phyloP scores from a whole-genome alignment of 2,329 filamentous ascomycete species.

The Ustulina deusta region DNA sequence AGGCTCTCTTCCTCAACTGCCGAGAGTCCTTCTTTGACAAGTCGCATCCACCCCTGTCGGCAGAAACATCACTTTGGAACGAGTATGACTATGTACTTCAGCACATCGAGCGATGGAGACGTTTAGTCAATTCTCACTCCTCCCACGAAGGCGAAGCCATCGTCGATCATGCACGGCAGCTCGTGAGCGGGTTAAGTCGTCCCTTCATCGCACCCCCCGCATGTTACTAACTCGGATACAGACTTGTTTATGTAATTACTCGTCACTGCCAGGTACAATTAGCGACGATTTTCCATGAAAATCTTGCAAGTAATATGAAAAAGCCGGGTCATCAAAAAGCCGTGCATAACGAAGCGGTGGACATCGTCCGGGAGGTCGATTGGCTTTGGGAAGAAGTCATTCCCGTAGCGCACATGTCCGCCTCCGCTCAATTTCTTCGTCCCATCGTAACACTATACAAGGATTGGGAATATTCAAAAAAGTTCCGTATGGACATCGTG shows the following conservation, averaged over 20 bases:
- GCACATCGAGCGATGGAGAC: slow-evolving; percentile 33
- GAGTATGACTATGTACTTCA: slow-evolving; percentile 35
- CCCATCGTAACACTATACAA: slow-evolving; percentile 41
- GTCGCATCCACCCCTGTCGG: not conserved
- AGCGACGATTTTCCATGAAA: slow-evolving; percentile 33
- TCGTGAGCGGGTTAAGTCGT: slow-evolving; percentile 47
- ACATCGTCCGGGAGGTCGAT: slow-evolving; percentile 48
- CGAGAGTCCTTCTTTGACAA: slow-evolving; percentile 10
- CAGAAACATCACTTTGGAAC: slow-evolving; percentile 17
- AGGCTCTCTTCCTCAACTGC: slow-evolving; percentile 24
- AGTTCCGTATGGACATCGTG: slow-evolving; percentile 26
- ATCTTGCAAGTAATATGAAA: not conserved
- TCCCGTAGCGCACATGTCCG: slow-evolving; percentile 53
- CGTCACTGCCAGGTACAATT: slow-evolving; percentile 33
- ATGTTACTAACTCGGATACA: slow-evolving; percentile 23
- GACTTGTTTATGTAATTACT: slow-evolving; percentile 38
- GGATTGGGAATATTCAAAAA: slow-evolving; percentile 26
- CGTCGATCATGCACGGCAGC: slow-evolving; percentile 43
- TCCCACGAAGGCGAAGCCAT: slow-evolving; percentile 9
- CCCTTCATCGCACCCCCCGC: not conserved
- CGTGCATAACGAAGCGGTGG: slow-evolving; percentile 27
- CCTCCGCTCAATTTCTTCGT: slow-evolving; percentile 49
- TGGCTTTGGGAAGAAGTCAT: slow-evolving; percentile 53
- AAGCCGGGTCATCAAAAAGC: slow-evolving; percentile 25
- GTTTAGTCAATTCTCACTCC: slow-evolving; percentile 16